phyloP scores from a whole-genome alignment of 139 green algal genomes.

The Zygnema circumcarinatum region DNA sequence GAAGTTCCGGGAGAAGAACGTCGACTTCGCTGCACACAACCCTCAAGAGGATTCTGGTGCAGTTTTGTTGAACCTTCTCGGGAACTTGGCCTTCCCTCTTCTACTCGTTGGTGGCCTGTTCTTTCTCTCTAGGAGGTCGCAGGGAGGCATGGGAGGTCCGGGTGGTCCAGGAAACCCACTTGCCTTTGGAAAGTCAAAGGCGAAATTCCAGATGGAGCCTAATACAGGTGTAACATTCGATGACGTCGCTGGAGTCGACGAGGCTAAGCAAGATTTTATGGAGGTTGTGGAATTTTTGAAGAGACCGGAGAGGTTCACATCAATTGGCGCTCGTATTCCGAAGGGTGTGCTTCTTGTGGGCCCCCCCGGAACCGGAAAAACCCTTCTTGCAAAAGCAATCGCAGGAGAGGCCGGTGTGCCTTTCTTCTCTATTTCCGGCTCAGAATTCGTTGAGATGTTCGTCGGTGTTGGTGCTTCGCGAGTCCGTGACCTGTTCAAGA shows the following conservation, averaged over 20 bases:
- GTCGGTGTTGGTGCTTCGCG: slow-evolving; percentile 95
- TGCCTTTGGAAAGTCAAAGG: slow-evolving; percentile 96
- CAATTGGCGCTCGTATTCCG: slow-evolving; percentile 96
- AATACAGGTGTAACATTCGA: slow-evolving; percentile 98
- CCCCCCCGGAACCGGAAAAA: slow-evolving; percentile 96
- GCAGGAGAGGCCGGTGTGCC: slow-evolving; percentile 94
- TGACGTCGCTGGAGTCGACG: slow-evolving; percentile 97
- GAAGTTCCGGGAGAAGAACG: slow-evolving; percentile 98
- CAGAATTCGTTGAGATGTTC: slow-evolving; percentile 99
- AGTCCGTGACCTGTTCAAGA: slow-evolving; percentile 98
- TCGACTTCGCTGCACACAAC: slow-evolving; percentile 98
- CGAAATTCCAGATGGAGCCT: slow-evolving; percentile 96
- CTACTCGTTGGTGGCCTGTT: slow-evolving; percentile 99
- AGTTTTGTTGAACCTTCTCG: slow-evolving; percentile 76
- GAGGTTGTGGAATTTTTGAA: slow-evolving; percentile 99
- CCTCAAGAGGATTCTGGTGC: slow-evolving; percentile 89
- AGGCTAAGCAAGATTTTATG: slow-evolving; percentile 99
- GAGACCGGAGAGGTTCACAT: slow-evolving; percentile 97
- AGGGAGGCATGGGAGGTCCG: slow-evolving; percentile 76
- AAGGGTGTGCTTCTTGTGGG: slow-evolving; percentile 97
- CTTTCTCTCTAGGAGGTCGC: slow-evolving; percentile 87
- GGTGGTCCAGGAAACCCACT: slow-evolving; percentile 91
- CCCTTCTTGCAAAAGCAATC: slow-evolving; percentile 97
- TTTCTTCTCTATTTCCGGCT: slow-evolving; percentile 98
- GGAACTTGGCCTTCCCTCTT: slow-evolving; percentile 99